phyloP scores from a whole-genome alignment of 345 rosid genomes.

The Eucalyptus rudis region DNA sequence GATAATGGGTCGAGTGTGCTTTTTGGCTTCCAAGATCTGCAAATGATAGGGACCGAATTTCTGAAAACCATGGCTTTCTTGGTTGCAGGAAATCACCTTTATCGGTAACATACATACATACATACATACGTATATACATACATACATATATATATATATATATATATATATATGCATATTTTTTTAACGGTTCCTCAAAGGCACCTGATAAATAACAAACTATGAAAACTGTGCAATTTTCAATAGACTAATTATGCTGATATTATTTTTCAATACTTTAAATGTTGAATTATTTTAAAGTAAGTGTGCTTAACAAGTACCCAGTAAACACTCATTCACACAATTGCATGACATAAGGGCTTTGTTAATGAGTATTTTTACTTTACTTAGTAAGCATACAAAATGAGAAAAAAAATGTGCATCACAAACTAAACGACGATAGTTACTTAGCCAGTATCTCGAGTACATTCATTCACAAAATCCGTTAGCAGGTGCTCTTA shows the following conservation, averaged over 20 bases:
- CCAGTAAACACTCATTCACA: neutral
- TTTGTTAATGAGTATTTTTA: neutral
- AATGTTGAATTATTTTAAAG: neutral
- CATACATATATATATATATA: no score
- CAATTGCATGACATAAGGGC: neutral
- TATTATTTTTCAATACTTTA: neutral
- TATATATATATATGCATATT: neutral
- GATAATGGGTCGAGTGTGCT: neutral
- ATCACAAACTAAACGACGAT: neutral
- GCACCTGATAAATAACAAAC: neutral
- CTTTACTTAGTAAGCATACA: neutral
- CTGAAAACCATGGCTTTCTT: neutral
- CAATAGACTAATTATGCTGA: no score
- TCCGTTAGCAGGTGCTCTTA: neutral
- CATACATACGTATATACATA: neutral
- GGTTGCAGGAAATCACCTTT: neutral
- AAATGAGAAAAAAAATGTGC: neutral
- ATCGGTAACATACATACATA: neutral
- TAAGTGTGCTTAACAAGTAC: neutral
- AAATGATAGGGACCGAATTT: neutral
- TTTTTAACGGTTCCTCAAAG: neutral
- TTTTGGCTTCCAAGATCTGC: neutral
- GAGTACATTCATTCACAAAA: neutral
- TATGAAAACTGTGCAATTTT: neutral
- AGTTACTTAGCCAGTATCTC: neutral